Percentiles rank a stretch among this genome's conserved stretches.
phyloP scores from a whole-genome alignment of 2,329 filamentous ascomycete species.

The Didymella lethalis region DNA sequence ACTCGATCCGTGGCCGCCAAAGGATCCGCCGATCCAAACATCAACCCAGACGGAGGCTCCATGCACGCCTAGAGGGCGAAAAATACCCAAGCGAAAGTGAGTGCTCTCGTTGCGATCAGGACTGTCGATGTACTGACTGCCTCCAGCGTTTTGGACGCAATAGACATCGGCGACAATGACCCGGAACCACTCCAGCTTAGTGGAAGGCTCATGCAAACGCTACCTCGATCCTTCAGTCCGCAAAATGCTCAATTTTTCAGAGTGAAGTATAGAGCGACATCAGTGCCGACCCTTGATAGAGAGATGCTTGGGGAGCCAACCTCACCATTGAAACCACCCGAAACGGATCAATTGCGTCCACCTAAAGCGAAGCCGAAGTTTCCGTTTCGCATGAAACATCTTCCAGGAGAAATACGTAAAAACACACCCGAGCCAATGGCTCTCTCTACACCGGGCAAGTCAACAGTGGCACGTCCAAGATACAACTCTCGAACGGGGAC shows the following conservation, averaged over 20 bases:
- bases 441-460: neutral
- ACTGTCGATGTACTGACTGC: neutral
- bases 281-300: slow-evolving; percentile 3
- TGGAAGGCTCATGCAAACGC: neutral
- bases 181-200: neutral
- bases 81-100: neutral
- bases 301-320: slow-evolving; percentile 8
- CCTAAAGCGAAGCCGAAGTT: neutral
- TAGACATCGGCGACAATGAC: neutral
- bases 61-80: slow-evolving; percentile 2
- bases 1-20: too few relatives aligned
- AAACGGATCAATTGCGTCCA: neutral
- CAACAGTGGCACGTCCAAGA: neutral
- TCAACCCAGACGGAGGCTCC: neutral
- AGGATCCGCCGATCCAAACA: neutral
- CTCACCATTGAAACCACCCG: slow-evolving; percentile 2
- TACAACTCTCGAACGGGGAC: neutral
- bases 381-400: neutral
- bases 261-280: neutral
- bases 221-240: slow-evolving; percentile 3
- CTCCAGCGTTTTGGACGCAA: neutral
- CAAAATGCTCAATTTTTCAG: neutral
- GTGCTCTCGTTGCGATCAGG: neutral
- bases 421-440: neutral
- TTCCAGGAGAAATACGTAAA: neutral